phyloP scores from a whole-genome alignment of 768 basidiomycete genomes.

The Postia placenta region DNA sequence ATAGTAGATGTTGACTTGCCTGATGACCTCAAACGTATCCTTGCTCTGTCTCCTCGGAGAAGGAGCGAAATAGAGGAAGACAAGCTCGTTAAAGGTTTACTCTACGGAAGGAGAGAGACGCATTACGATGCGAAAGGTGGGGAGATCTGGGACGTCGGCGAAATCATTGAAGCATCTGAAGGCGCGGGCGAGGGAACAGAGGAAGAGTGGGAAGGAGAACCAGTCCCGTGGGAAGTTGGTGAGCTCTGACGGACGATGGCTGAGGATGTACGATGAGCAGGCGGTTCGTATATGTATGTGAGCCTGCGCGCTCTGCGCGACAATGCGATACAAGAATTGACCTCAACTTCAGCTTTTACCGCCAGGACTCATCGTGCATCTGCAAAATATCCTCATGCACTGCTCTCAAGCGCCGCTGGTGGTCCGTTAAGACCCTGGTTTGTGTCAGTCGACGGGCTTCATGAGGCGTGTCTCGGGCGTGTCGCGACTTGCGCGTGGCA shows the following conservation, averaged over 20 bases:
- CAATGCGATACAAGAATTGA: too few species aligned
- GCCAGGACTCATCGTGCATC: too few species aligned
- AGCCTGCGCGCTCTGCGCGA: background rate
- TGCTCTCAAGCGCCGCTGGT: too few species aligned
- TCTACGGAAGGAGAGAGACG: conserved; percentile 49
- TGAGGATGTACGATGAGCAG: background rate
- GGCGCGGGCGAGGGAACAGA: conserved; percentile 27
- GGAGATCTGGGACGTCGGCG: conserved; percentile 73
- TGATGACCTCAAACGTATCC: conserved; percentile 56
- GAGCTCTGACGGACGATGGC: conserved; percentile 45
- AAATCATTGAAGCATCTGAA: conserved; percentile 36
- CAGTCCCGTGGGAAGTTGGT: conserved; percentile 75
- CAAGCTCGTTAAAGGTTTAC: conserved; percentile 49
- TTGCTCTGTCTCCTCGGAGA: conserved; percentile 51
- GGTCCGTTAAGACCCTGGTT: background rate
- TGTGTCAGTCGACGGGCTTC: background rate
- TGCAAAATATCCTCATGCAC: too few species aligned
- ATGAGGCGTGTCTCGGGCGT: conserved; percentile 10
- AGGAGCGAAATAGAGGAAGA: conserved; percentile 31
- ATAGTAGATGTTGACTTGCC: conserved; percentile 55
- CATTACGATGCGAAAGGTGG: conserved; percentile 67
- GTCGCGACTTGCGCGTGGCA: conserved; percentile 18
- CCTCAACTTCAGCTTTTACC: too few species aligned
- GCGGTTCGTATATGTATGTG: background rate
- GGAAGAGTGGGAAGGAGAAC: conserved; percentile 70